Evolutionary conservation across 306 rosid genomes (phyloP).

Genomic region (Casuarina equisetifolia): DNA sequence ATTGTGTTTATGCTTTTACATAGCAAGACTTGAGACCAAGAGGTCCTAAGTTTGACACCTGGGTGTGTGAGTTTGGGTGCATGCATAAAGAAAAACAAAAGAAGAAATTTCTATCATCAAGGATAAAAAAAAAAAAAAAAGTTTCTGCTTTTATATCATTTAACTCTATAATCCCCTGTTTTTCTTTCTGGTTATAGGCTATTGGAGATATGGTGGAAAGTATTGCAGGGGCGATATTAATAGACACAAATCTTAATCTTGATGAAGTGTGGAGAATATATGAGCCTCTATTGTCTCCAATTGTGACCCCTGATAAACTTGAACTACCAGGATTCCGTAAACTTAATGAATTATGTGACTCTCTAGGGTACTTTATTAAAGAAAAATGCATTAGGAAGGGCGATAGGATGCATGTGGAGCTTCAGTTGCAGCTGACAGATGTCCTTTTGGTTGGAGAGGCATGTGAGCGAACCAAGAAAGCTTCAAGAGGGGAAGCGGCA

Average conservation of each 20-base stretch:
- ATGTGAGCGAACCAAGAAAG: slow-evolving; percentile 47
- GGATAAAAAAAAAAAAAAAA: too few species aligned
- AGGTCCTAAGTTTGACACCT: too few species aligned
- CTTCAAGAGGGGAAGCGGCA: slow-evolving; percentile 86
- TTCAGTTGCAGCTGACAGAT: slow-evolving; percentile 68
- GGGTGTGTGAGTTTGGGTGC: too few species aligned
- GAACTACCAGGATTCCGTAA: slow-evolving; percentile 77
- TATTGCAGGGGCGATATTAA: slow-evolving; percentile 84
- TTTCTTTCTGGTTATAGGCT: slow-evolving; percentile 45
- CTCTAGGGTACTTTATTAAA: slow-evolving; percentile 67
- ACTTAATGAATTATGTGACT: slow-evolving; percentile 65
- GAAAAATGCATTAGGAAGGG: slow-evolving; percentile 57
- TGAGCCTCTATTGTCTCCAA: slow-evolving; percentile 78
- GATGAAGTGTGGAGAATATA: slow-evolving; percentile 78
- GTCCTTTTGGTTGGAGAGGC: slow-evolving; percentile 55
- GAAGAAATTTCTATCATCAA: too few species aligned
- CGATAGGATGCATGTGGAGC: slow-evolving; percentile 43
- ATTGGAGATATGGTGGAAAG: slow-evolving; percentile 97
- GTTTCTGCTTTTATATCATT: too few species aligned
- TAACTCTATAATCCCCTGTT: slow-evolving; percentile 2
- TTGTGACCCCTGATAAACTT: slow-evolving; percentile 94
- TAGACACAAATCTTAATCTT: slow-evolving; percentile 77
- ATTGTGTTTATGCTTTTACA: too few species aligned
- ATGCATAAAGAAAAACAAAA: too few species aligned
- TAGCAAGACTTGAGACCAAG: too few species aligned